Evolutionary conservation across 1,139 yeast species (phyloP).

Genomic region (Arxiozyma slooffiae): DNA sequence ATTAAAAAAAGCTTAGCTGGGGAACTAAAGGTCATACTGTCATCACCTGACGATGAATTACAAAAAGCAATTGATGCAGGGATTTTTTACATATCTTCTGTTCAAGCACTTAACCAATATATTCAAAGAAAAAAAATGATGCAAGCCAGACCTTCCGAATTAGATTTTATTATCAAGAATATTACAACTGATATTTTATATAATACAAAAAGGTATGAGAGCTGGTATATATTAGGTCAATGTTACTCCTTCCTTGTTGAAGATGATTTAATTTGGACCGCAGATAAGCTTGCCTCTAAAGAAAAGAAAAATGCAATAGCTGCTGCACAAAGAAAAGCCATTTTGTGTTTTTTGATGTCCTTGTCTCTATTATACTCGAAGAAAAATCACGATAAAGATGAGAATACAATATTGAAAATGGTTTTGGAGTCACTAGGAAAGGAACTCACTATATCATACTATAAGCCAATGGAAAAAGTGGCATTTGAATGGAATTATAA

Average conservation of each 20-base stretch:
- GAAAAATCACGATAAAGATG: slow-evolving; percentile 7
- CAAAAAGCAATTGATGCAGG: slow-evolving; percentile 43
- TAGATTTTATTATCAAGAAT: slow-evolving; percentile 61
- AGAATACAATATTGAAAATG: slow-evolving; percentile 25
- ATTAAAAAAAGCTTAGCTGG: slow-evolving; percentile 56
- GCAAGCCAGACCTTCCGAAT: slow-evolving; percentile 73
- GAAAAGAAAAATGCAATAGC: slow-evolving; percentile 61
- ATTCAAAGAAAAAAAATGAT: slow-evolving; percentile 60
- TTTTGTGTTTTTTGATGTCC: slow-evolving; percentile 71
- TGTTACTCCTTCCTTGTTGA: slow-evolving; percentile 73
- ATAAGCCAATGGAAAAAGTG: slow-evolving; percentile 52
- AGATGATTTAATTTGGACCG: slow-evolving; percentile 83
- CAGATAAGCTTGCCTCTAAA: slow-evolving; percentile 62
- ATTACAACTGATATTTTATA: slow-evolving; percentile 58
- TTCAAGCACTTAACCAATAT: slow-evolving; percentile 55
- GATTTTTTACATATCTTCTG: slow-evolving; percentile 63
- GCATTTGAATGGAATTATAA: slow-evolving; percentile 23
- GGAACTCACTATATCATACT: slow-evolving; percentile 23
- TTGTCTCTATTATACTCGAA: slow-evolving; percentile 25
- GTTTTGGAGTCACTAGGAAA: slow-evolving; percentile 24
- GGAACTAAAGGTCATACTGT: slow-evolving; percentile 34
- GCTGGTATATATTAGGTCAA: slow-evolving; percentile 80
- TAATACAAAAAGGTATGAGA: slow-evolving; percentile 62
- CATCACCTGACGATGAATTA: slow-evolving; percentile 30
- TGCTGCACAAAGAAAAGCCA: slow-evolving; percentile 54